Evolutionary conservation across 2,329 filamentous ascomycete genomes (phyloP).

Genomic region (Lasiodiplodia sp.): DNA sequence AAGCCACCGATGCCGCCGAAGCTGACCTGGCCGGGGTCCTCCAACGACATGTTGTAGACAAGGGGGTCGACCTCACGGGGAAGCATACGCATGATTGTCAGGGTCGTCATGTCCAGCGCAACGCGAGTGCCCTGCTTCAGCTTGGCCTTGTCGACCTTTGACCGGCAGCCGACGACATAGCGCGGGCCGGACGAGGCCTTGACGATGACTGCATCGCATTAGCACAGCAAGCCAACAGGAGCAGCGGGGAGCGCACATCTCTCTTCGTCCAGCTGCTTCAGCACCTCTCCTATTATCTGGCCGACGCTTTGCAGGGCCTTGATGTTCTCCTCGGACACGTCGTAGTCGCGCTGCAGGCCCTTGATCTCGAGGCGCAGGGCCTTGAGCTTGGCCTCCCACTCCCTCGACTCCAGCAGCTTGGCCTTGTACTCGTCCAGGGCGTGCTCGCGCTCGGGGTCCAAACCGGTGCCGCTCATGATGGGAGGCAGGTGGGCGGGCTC

Average conservation of each 20-base stretch:
- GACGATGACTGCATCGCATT: conserved; percentile 80
- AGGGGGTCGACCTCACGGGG: conserved; percentile 97
- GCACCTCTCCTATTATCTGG: conserved; percentile 97
- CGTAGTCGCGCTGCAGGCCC: conserved; percentile 90
- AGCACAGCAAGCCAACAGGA: not conserved
- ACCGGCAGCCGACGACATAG: conserved; percentile 98
- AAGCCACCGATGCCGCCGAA: conserved; percentile 97
- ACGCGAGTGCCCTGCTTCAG: conserved; percentile 98
- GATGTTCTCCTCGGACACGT: conserved; percentile 98
- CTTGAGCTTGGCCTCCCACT: conserved; percentile 99
- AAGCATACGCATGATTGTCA: conserved; percentile 99
- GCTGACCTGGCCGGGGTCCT: conserved; percentile 96
- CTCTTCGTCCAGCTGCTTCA: conserved; percentile 99
- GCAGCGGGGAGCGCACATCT: conserved; percentile 73
- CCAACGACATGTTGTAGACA: conserved; percentile 99
- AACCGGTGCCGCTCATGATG: conserved; percentile 45
- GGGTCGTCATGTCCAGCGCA: conserved; percentile 97
- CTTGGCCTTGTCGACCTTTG: conserved; percentile 96
- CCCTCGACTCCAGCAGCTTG: conserved; percentile 82
- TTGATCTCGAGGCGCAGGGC: conserved; percentile 94
- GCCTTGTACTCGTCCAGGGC: conserved; percentile 61
- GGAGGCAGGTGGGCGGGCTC: conserved; percentile 7
- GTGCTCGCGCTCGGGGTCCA: conserved; percentile 59
- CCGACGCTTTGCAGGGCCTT: conserved; percentile 98
- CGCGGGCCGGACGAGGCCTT: conserved; percentile 96